phyloP scores from a whole-genome alignment of 179 eudicot genomes.

The Silene coronaria region DNA sequence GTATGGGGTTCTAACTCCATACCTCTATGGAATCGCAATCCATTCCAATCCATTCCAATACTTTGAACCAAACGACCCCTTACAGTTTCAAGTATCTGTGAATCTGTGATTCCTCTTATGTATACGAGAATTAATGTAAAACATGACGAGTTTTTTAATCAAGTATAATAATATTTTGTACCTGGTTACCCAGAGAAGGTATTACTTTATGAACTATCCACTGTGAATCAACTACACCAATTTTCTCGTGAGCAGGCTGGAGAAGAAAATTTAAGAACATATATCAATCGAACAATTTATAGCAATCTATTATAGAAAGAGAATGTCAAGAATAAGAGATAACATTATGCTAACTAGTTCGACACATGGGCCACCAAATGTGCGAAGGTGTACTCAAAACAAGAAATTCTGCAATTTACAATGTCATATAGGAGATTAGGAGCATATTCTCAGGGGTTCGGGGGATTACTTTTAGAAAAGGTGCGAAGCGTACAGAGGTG shows the following conservation, averaged over 20 bases:
- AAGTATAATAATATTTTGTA: slow-evolving; percentile 13
- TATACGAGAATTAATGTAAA: background rate
- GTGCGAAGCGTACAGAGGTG: too few species aligned
- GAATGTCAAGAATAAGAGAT: background rate
- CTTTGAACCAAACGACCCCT: too few species aligned
- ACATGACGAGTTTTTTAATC: background rate
- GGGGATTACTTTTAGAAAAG: too few species aligned
- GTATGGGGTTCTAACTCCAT: too few species aligned
- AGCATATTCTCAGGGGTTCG: too few species aligned
- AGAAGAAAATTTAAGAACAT: slow-evolving; percentile 16
- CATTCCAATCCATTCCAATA: too few species aligned
- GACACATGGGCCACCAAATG: background rate
- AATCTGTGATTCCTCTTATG: background rate
- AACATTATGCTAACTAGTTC: background rate
- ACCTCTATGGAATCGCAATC: too few species aligned
- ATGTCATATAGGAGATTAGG: too few species aligned
- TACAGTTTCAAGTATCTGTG: too few species aligned
- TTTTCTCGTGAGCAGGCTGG: slow-evolving; percentile 97
- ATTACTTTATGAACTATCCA: slow-evolving; percentile 94
- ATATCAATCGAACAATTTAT: background rate
- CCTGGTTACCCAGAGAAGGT: slow-evolving; percentile 92
- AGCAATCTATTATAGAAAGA: background rate
- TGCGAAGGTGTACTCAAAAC: background rate
- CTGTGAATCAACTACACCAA: slow-evolving; percentile 83
- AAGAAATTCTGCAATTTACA: too few species aligned